phyloP scores from a whole-genome alignment of 2,329 filamentous ascomycete genomes.

The Fusarium mexicanum region DNA sequence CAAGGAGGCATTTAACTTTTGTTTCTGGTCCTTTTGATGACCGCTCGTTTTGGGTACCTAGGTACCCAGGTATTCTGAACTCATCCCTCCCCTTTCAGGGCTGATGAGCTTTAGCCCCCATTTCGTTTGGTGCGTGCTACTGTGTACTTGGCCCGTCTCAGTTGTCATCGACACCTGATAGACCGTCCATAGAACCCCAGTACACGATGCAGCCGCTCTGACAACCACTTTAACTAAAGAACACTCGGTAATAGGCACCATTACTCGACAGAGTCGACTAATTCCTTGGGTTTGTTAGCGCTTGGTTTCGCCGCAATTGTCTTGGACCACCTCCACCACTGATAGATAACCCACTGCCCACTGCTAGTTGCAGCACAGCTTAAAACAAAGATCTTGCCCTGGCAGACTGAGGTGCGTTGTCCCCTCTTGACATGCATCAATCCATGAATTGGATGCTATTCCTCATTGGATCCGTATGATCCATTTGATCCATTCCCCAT shows the following conservation, averaged over 20 bases:
- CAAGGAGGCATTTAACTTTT: conserved; percentile 9
- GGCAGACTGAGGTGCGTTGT: conserved; percentile 10
- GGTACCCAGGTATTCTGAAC: background rate
- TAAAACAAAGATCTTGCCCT: background rate
- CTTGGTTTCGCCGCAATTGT: conserved; percentile 19
- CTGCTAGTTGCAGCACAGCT: background rate
- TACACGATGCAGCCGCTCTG: conserved; percentile 23
- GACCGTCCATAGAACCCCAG: conserved; percentile 12
- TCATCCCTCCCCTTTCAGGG: conserved; percentile 21
- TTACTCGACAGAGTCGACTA: conserved; percentile 7
- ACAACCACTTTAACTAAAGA: conserved; percentile 8
- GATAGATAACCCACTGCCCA: conserved; percentile 8
- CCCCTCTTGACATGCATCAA: conserved; percentile 35
- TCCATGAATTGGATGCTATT: conserved; percentile 19
- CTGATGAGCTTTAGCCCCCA: conserved; percentile 28
- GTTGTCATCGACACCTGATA: background rate
- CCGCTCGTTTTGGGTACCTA: background rate
- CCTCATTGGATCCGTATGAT: conserved; percentile 19
- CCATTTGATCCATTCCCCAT: conserved; percentile 4
- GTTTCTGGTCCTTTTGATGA: background rate
- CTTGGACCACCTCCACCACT: conserved; percentile 20
- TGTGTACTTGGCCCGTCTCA: background rate
- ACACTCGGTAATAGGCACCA: background rate
- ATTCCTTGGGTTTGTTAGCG: background rate
- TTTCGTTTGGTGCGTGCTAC: conserved; percentile 15